Evolutionary conservation across 148 eudicot species (phyloP).

Genomic region (Selenicereus undatus): DNA sequence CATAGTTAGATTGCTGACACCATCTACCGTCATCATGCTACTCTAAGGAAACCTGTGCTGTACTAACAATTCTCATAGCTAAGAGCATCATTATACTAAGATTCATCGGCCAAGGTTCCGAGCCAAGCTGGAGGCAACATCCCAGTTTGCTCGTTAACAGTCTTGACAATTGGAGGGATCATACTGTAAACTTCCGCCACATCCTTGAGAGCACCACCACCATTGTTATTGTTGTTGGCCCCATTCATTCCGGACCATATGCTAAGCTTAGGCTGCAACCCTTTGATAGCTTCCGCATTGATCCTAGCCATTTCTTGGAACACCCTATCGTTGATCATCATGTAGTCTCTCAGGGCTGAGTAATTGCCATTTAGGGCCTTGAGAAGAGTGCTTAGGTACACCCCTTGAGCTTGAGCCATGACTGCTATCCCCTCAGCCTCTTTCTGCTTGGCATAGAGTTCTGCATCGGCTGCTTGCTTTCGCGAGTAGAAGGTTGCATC

Average conservation of each 20-base stretch:
- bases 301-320: constrained; percentile 29
- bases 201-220: constrained; percentile 20
- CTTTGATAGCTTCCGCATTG: constrained; percentile 22
- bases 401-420: constrained; percentile 38
- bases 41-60: too few relatives aligned
- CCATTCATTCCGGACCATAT: constrained; percentile 23
- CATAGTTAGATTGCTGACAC: too few relatives aligned
- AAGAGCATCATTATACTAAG: not conserved
- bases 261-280: constrained; percentile 33
- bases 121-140: constrained; percentile 33
- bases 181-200: constrained; percentile 25
- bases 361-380: constrained; percentile 22
- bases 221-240: not conserved
- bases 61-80: too few relatives aligned
- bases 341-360: constrained; percentile 22
- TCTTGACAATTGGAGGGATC: constrained; percentile 28
- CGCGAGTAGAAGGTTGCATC: constrained; percentile 26
- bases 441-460: constrained; percentile 32
- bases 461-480: constrained; percentile 19
- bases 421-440: constrained; percentile 32
- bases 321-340: constrained; percentile 26
- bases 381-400: constrained; percentile 23
- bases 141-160: constrained; percentile 33
- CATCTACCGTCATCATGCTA: too few relatives aligned
- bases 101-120: constrained; percentile 18